phyloP scores from a whole-genome alignment of 1,284 basidiomycete genomes.

The Pseudozyma sp. region DNA sequence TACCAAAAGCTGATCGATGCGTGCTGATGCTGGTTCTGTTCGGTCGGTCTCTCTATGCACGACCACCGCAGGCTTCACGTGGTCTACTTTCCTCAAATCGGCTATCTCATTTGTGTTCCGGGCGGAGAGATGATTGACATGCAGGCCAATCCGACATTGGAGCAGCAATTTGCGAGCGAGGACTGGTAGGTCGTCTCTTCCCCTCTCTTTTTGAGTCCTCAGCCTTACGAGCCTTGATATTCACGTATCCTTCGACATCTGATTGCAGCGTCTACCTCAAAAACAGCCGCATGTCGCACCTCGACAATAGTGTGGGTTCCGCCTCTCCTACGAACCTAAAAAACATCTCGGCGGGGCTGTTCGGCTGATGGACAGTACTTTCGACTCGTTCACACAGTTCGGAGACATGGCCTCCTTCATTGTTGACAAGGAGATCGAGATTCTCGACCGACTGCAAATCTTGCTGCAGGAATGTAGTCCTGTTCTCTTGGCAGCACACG shows the following conservation, averaged over 20 bases:
- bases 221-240: neutral
- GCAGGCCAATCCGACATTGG: conserved; percentile 21
- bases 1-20: neutral
- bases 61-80: conserved; percentile 21
- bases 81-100: conserved; percentile 52
- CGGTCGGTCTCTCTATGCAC: too few relatives aligned
- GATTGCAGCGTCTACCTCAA: conserved; percentile 41
- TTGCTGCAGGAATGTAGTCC: conserved; percentile 24
- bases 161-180: conserved; percentile 32
- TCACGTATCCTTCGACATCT: too few relatives aligned
- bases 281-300: conserved; percentile 29
- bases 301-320: conserved; percentile 31
- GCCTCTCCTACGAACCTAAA: neutral
- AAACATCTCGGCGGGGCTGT: neutral
- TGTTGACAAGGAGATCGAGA: conserved; percentile 47
- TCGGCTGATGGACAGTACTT: neutral
- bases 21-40: neutral
- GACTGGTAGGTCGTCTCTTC: conserved; percentile 13
- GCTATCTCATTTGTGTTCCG: conserved; percentile 43
- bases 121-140: conserved; percentile 25
- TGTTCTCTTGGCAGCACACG: conserved; percentile 14
- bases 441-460: conserved; percentile 29
- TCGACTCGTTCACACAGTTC: conserved; percentile 11
- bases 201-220: neutral
- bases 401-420: conserved; percentile 48